These are phyloP conservation scores for Penicillium samsonianum DNA, from an alignment of 495 filamentous ascomycete species.

Conservation along the genomic window DNA sequence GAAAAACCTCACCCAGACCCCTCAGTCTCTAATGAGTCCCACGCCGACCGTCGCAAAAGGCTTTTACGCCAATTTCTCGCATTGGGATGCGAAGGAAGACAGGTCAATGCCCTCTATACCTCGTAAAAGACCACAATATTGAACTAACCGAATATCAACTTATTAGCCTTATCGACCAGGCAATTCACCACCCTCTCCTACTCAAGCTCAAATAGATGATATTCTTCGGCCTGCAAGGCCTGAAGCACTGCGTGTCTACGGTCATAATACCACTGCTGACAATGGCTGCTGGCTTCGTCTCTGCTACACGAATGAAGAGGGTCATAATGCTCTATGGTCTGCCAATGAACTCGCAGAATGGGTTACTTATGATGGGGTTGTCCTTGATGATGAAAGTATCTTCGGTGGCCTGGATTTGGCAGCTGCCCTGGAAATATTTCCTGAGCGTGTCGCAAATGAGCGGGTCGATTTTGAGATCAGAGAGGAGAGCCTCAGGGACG, in stretches of 20 bases:
- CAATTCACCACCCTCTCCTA: conserved; percentile 4
- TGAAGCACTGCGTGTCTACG: conserved; percentile 6
- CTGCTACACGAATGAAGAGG: conserved; percentile 10
- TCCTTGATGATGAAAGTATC: conserved; percentile 12
- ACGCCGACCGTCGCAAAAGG: conserved; percentile 8
- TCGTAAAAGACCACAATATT: neutral
- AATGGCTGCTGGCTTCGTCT: conserved; percentile 9
- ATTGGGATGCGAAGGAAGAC: conserved; percentile 9
- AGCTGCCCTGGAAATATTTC: conserved; percentile 12
- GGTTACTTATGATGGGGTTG: neutral
- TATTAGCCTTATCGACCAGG: conserved; percentile 11
- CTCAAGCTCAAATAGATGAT: conserved; percentile 11
- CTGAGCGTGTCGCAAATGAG: conserved; percentile 14
- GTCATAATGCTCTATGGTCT: neutral
- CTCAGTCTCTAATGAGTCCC: conserved; percentile 6
- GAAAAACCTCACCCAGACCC: conserved; percentile 11
- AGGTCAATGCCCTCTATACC: conserved; percentile 2
- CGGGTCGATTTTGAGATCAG: neutral
- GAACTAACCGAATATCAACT: conserved; percentile 8
- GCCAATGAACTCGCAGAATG: conserved; percentile 4
- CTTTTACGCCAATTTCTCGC: conserved; percentile 14
- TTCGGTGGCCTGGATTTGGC: conserved; percentile 9
- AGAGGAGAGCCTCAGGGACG: conserved; percentile 1
- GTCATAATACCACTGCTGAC: neutral
- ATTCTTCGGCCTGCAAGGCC: conserved; percentile 10